phyloP scores from a whole-genome alignment of 169 alveolate genomes.

The Plasmodium vinckei region DNA sequence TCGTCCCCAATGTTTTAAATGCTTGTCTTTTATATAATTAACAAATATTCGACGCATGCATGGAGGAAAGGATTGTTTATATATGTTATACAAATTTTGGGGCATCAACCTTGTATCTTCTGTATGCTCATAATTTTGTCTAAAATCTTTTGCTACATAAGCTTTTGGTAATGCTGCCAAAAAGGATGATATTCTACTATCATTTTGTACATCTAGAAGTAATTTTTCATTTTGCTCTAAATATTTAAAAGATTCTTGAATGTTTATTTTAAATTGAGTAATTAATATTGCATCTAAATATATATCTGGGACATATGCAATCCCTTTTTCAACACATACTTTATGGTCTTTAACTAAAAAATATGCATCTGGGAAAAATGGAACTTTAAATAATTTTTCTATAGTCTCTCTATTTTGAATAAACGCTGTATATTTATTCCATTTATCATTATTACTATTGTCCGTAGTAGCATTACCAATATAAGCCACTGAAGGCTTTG shows the following conservation, averaged over 20 bases:
- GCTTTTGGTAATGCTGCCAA: slow-evolving; percentile 75
- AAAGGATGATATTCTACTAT: slow-evolving; percentile 76
- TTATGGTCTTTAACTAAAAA: slow-evolving; percentile 78
- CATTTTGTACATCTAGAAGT: slow-evolving; percentile 56
- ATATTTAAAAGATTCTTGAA: slow-evolving; percentile 64
- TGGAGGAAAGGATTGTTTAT: slow-evolving; percentile 90
- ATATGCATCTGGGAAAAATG: slow-evolving; percentile 86
- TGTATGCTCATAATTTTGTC: slow-evolving; percentile 74
- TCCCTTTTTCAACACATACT: slow-evolving; percentile 73
- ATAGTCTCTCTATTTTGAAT: slow-evolving; percentile 43
- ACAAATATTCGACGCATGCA: slow-evolving; percentile 92
- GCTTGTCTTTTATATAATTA: slow-evolving; percentile 87
- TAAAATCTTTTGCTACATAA: slow-evolving; percentile 69
- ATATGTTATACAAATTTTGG: slow-evolving; percentile 77
- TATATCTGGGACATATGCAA: slow-evolving; percentile 82
- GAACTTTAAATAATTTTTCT: slow-evolving; percentile 77
- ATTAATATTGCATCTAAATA: slow-evolving; percentile 77
- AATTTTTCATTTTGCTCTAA: slow-evolving; percentile 73
- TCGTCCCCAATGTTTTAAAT: slow-evolving; percentile 91
- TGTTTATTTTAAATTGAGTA: slow-evolving; percentile 76
- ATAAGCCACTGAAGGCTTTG: slow-evolving; percentile 56
- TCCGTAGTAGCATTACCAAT: slow-evolving; percentile 42
- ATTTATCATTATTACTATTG: slow-evolving; percentile 56
- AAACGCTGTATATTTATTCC: slow-evolving; percentile 79
- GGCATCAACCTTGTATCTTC: slow-evolving; percentile 61